These are phyloP conservation scores for Furculomyces boomerangus DNA, from an alignment of 371 early-diverging fungal species.

Conservation along the genomic window DNA sequence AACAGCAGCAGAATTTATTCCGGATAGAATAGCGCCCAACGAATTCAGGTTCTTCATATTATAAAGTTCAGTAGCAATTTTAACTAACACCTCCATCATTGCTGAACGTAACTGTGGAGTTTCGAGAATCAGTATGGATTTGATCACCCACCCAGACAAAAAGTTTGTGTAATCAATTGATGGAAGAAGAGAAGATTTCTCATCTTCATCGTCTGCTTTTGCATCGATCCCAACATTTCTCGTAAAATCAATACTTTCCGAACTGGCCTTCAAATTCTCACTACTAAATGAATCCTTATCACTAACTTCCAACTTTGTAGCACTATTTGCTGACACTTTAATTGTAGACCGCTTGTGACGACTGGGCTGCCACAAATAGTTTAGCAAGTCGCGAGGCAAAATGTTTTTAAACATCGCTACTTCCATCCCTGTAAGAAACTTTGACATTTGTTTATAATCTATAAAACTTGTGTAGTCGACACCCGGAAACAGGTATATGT, in stretches of 20 bases:
- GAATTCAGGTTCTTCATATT: not conserved
- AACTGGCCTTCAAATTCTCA: not conserved
- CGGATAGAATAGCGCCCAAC: not conserved
- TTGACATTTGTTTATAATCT: not conserved
- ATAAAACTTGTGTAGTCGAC: not conserved
- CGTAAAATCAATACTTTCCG: not conserved
- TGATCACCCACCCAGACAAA: not conserved
- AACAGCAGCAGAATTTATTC: not conserved
- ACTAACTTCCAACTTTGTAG: not conserved
- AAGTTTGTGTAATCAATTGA: conserved; percentile 1
- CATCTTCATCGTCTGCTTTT: not conserved
- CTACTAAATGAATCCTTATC: not conserved
- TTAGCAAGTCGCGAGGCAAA: not conserved
- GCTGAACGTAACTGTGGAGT: not conserved
- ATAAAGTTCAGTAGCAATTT: not conserved
- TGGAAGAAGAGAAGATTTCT: not conserved
- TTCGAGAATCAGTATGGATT: not conserved
- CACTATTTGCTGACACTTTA: not conserved
- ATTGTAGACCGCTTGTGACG: not conserved
- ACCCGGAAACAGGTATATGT: not conserved
- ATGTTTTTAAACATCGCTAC: not conserved
- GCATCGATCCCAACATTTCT: not conserved
- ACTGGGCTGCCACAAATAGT: not conserved
- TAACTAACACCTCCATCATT: not conserved
- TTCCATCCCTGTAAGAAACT: not conserved